Base-by-base conservation (phyloP, 78 protist species). In the Speleostelium caveatum region DNA sequence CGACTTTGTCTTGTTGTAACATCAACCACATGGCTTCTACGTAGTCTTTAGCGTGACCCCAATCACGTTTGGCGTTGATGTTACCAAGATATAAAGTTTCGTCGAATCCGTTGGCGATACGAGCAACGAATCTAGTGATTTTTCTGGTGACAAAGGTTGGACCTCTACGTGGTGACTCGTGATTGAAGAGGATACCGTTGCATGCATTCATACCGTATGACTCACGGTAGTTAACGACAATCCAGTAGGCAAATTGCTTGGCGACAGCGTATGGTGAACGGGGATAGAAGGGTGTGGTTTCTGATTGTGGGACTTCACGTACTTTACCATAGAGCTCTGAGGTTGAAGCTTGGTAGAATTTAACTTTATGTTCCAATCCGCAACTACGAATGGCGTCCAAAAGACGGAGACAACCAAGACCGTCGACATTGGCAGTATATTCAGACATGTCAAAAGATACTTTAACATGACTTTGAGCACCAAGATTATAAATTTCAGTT, bases 201-300 rank as follows among this genome's bases (percentile, higher is more conserved):
- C 85, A 76, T 5, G 96, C 96, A 33, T 73, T 83, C 95, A 97
- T 97, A 38, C 42, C 60, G 85, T 97, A 96, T 8, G 98, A 96
- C 85, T 98, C 98, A 55, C 99, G 95, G 86, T 98, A 98, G 95
- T 98, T 98, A 41, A 96, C 96, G 16, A 71, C 35, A 19, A 77
- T 93, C 99, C 99, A 98, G 96, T 77, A 98, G 2, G 94, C 99
- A 72, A 87, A 96, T 75, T 92, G 97, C 88, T 98, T 98, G 53
- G 99, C 98, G 24, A 93, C 95, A 0, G 95, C 97, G 72, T 95
- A 97, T 36, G 99, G 97, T 36, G 97, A 94, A 63, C 99, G 95
- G 30, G 99, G 98, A 92, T 97, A 95, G 95, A 98, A 98, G 39
- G 98, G 99, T 24, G 99, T 98, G 53, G 88, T 96, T 79, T 98